These are phyloP conservation scores for Euphorbia tirucalli DNA, from an alignment of 345 rosid species.

Conservation along the genomic window DNA sequence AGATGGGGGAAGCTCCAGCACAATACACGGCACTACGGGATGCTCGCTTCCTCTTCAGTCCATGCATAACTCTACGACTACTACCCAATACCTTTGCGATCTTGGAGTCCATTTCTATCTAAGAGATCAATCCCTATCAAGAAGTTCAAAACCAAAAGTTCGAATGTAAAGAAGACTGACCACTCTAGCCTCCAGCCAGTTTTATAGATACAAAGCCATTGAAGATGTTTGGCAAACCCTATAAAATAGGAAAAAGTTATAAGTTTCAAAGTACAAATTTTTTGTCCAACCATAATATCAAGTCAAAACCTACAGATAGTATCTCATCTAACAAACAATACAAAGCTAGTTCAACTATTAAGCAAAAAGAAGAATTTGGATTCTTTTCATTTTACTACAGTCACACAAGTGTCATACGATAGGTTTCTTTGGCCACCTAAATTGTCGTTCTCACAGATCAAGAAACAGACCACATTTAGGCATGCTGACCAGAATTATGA, in stretches of 20 bases:
- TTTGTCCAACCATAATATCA: not conserved
- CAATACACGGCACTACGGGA: conserved; percentile 32
- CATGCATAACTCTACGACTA: conserved; percentile 28
- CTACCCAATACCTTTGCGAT: conserved; percentile 23
- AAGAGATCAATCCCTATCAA: conserved; percentile 45
- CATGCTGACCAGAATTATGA: not conserved
- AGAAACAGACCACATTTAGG: not conserved
- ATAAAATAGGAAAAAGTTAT: conserved; percentile 20
- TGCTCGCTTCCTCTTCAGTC: conserved; percentile 53
- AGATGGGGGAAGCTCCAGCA: conserved; percentile 38
- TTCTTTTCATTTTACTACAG: not conserved
- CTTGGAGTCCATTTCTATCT: conserved; percentile 53
- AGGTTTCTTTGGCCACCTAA: not conserved
- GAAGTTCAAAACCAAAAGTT: conserved; percentile 44
- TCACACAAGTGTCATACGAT: not conserved
- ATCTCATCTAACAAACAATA: not conserved
- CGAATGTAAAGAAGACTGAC: conserved; percentile 30
- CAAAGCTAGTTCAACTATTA: not conserved
- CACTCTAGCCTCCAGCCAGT: conserved; percentile 34
- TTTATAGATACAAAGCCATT: conserved; percentile 39
- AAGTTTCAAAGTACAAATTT: not conserved
- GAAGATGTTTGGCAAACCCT: conserved; percentile 33
- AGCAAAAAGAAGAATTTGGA: not conserved
- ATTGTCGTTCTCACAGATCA: not conserved
- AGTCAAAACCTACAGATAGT: not conserved